A percentile compares a stretch with the other conserved stretches of the same genome.
phyloP scores from a whole-genome alignment of 108 stramenopile genomes.

The Cylindrotheca closterium region DNA sequence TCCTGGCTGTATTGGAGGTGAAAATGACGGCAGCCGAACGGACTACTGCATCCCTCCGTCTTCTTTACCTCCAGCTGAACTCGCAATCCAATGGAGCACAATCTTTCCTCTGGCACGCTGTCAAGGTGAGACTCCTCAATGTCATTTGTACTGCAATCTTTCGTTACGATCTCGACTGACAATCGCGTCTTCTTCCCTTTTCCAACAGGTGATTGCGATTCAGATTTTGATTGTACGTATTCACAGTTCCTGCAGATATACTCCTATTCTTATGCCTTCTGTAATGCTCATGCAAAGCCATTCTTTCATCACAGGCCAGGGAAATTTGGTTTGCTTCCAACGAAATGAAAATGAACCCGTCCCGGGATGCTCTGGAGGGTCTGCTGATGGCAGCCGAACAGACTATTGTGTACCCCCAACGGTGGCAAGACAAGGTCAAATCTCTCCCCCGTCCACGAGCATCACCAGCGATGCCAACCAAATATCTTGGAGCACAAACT shows the following conservation, averaged over 20 bases:
- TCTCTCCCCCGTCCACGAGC: not conserved
- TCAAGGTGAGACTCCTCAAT: not conserved
- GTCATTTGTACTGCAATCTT: no score
- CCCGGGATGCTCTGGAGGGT: constrained; percentile 29
- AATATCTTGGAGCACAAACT: not conserved
- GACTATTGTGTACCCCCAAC: constrained; percentile 26
- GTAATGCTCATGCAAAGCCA: no score
- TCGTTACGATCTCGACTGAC: no score
- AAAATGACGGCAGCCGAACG: not conserved
- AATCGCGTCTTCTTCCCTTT: no score
- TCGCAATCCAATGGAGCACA: not conserved
- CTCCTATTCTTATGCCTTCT: no score
- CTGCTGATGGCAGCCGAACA: constrained; percentile 7
- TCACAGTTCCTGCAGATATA: no score
- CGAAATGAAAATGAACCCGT: constrained; percentile 22
- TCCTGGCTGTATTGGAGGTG: constrained; percentile 27
- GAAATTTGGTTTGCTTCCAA: constrained; percentile 27
- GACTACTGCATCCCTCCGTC: no score
- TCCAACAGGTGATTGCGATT: no score
- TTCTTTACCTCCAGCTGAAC: no score
- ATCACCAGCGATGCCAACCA: not conserved
- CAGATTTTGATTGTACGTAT: constrained; percentile 29
- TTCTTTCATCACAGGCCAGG: no score
- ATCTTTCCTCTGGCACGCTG: not conserved
- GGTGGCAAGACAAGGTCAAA: not conserved